Evolutionary conservation across 768 basidiomycete genomes (phyloP).

Genomic region (Ephemerocybe angulata): DNA sequence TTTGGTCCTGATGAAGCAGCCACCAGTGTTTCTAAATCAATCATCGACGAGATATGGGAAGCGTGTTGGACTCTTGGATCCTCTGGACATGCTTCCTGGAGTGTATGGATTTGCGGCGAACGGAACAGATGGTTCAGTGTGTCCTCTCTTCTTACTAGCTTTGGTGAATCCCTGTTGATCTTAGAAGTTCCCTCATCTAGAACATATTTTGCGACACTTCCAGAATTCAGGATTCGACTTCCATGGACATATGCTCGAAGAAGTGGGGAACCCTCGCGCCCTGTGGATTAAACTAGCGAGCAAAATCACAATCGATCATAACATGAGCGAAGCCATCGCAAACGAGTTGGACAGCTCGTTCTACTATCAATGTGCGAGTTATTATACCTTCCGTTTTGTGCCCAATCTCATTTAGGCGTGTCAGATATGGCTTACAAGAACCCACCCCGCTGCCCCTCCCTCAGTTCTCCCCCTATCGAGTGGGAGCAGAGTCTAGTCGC

Average conservation of each 20-base stretch:
- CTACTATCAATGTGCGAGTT: slow-evolving; percentile 39
- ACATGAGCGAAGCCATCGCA: slow-evolving; percentile 30
- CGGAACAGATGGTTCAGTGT: neutral
- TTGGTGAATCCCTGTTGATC: neutral
- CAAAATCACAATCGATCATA: slow-evolving; percentile 29
- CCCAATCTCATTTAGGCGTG: neutral
- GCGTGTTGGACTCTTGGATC: slow-evolving; percentile 48
- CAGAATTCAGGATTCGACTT: slow-evolving; percentile 36
- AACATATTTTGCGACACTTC: slow-evolving; percentile 30
- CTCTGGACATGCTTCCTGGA: slow-evolving; percentile 52
- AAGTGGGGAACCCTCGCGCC: slow-evolving; percentile 30
- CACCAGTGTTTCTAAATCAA: slow-evolving; percentile 39
- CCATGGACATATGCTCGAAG: slow-evolving; percentile 16
- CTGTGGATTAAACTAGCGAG: slow-evolving; percentile 45
- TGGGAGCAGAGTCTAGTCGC: slow-evolving; percentile 60
- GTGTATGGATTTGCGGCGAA: slow-evolving; percentile 30
- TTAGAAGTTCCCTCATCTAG: slow-evolving; percentile 25
- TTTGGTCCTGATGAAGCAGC: slow-evolving; percentile 43
- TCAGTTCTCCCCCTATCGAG: slow-evolving; percentile 40
- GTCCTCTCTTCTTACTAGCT: neutral
- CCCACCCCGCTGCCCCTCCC: slow-evolving; percentile 40
- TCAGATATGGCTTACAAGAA: slow-evolving; percentile 36
- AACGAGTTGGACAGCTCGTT: slow-evolving; percentile 43
- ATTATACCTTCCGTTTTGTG: neutral
- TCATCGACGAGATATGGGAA: slow-evolving; percentile 32